A percentile compares a stretch with the other conserved stretches of the same genome.
phyloP scores from a whole-genome alignment of 176 grass and related monocot species.

The Phyllostachys edulis region DNA sequence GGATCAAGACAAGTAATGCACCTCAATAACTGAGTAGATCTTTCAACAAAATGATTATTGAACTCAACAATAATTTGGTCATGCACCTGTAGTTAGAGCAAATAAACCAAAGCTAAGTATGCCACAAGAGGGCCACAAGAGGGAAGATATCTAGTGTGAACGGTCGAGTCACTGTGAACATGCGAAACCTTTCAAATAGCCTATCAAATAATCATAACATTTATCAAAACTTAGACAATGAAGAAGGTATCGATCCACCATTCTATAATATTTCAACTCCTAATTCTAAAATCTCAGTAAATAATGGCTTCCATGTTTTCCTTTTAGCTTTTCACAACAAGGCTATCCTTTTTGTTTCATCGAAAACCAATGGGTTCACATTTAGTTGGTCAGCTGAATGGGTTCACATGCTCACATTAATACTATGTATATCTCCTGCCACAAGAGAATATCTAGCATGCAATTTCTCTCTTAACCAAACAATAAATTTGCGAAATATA shows the following conservation, averaged over 20 bases:
- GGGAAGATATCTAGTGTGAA: neutral
- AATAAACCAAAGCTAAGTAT: slow-evolving; percentile 16
- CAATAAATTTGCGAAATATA: no score
- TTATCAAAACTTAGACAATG: neutral
- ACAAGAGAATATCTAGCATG: neutral
- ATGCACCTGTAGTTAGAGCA: slow-evolving; percentile 59
- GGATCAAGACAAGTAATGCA: no score
- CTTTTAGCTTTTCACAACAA: neutral
- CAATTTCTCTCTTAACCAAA: no score
- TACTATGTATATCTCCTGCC: neutral
- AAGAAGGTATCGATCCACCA: neutral
- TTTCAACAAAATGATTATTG: no score
- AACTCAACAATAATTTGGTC: slow-evolving; percentile 28
- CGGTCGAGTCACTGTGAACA: slow-evolving; percentile 6
- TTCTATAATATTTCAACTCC: neutral
- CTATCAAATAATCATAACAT: neutral
- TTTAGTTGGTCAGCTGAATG: neutral
- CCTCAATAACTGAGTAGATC: no score
- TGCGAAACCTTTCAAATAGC: neutral
- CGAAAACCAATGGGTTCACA: neutral
- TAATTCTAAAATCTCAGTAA: neutral
- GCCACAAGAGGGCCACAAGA: neutral
- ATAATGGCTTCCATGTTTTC: neutral
- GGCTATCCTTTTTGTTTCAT: neutral
- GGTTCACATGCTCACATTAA: neutral